phyloP scores from a whole-genome alignment of 2,329 filamentous ascomycete genomes.

The Paraconiothyrium brasiliense region DNA sequence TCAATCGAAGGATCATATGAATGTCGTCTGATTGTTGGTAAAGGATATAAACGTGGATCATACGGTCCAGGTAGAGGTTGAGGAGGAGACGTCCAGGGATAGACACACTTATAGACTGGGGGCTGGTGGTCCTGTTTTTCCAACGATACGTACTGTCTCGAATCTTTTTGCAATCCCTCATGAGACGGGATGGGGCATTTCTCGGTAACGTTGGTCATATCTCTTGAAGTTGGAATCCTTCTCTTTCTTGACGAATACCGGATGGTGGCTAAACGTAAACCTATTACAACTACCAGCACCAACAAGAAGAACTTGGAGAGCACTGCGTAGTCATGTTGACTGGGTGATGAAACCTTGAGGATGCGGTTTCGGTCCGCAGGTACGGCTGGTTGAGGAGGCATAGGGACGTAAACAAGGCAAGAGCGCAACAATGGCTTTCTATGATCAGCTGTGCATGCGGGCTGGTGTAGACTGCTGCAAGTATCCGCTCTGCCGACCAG shows the following conservation, averaged over 20 bases:
- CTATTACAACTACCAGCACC: constrained; percentile 27
- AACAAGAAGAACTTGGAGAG: constrained; percentile 32
- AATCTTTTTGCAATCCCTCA: constrained; percentile 22
- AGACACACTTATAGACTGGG: constrained; percentile 34
- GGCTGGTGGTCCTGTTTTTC: constrained; percentile 23
- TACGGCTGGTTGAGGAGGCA: constrained; percentile 42
- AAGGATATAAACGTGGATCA: constrained; percentile 46
- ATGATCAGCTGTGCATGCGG: constrained; percentile 37
- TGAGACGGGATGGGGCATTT: constrained; percentile 20
- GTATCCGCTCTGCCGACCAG: constrained; percentile 38
- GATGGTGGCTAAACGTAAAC: constrained; percentile 26
- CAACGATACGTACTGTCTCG: constrained; percentile 20
- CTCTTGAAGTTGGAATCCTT: constrained; percentile 10
- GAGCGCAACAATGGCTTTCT: constrained; percentile 24
- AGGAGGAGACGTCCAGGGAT: constrained; percentile 46
- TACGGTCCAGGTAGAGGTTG: constrained; percentile 47
- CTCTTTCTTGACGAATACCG: constrained; percentile 29
- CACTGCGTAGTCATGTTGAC: constrained; percentile 15
- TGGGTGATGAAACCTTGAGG: constrained; percentile 20
- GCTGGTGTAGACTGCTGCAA: constrained; percentile 41
- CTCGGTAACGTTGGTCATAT: constrained; percentile 7
- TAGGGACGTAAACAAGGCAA: constrained; percentile 30
- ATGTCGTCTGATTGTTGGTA: constrained; percentile 37
- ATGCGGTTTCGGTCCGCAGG: constrained; percentile 27
- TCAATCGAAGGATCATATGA: constrained; percentile 23